Evolutionary conservation across 106 monocot genomes (phyloP), one percentile per base, ranked within the genome.

Genomic region (Triglochin maritima): DNA sequence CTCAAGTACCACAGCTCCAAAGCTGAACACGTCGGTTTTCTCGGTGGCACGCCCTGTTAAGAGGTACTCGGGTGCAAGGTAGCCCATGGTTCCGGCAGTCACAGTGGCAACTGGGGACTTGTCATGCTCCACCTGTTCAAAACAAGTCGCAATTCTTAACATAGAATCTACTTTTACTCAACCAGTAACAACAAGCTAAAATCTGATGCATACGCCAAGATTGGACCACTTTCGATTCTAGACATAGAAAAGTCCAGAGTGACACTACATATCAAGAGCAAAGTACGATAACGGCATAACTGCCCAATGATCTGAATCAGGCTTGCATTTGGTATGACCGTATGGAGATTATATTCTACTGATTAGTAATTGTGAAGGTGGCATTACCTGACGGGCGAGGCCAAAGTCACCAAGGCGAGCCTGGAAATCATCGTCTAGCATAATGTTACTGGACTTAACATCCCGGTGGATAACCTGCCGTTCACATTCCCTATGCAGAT

Each of bases 371-470:
- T 29, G 29, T 29, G 29, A 29, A 29, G 29, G 29, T 29, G 29
- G 11, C 3, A 55, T 55, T 8, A 64, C 64, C 69, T 91, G 90
- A 2, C 96, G 83, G 11, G 96, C 96, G 41, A 96, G 81, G 3
- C 96, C 96, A 69, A 96, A 96, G 70, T 96, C 96, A 6, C 96
- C 96, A n/a, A 96, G 86, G 10, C 91, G 70, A 4, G 96, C 84
- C 12, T 85, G 83, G 81, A 80, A 96, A 46, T 71, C 88, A 76
- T 91, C 86, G 73, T 88, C 96, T 48, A 96, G 85, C 96, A 96
- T 88, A 16, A 96, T 80, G 71, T 96, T 96, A 77, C 96, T 96
- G n/a, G 96, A 96, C 68, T 96, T 96, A 63, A 96, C 88, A 56
- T 96, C 96, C 9, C 96, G 72, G 80, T 96, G 96, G 60, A 96